Evolutionary conservation across 345 rosid genomes (phyloP).

Genomic region (Sisymbrium irio): DNA sequence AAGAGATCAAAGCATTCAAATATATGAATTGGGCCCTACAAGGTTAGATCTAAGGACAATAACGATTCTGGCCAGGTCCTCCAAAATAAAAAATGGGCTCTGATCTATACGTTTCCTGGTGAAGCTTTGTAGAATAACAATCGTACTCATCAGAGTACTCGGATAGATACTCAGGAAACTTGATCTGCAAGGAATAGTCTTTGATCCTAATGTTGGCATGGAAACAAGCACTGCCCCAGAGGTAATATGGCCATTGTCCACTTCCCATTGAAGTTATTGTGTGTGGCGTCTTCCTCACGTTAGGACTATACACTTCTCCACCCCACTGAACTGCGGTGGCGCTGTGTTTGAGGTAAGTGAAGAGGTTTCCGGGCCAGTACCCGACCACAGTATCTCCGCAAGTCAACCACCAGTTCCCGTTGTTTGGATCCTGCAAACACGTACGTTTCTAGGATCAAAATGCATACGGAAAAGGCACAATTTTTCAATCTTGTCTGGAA

Average conservation of each 20-base stretch:
- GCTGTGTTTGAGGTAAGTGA: conserved; percentile 29
- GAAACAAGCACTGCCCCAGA: conserved; percentile 21
- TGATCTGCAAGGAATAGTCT: conserved; percentile 37
- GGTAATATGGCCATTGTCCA: conserved; percentile 29
- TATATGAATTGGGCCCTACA: no score
- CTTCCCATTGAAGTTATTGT: conserved; percentile 60
- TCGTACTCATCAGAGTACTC: conserved; percentile 26
- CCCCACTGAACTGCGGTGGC: conserved; percentile 55
- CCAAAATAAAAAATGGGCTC: conserved; percentile 50
- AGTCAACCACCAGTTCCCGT: conserved; percentile 53
- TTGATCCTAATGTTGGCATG: conserved; percentile 39
- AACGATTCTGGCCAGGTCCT: conserved; percentile 46
- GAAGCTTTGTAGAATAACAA: conserved; percentile 37
- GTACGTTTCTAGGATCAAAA: background rate
- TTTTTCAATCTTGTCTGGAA: no score
- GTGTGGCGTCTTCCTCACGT: conserved; percentile 45
- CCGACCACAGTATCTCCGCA: conserved; percentile 7
- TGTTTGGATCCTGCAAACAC: conserved; percentile 40
- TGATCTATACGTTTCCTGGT: background rate
- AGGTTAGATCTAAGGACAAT: no score
- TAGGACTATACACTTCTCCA: no score
- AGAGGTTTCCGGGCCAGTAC: conserved; percentile 47
- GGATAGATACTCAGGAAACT: conserved; percentile 40
- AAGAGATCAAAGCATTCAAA: no score
- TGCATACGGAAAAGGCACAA: background rate